Percentiles rank a stretch among this genome's conserved stretches.
Conservation (phyloP, 139 green algal species). For the Chlamydomonas incerta region DNA sequence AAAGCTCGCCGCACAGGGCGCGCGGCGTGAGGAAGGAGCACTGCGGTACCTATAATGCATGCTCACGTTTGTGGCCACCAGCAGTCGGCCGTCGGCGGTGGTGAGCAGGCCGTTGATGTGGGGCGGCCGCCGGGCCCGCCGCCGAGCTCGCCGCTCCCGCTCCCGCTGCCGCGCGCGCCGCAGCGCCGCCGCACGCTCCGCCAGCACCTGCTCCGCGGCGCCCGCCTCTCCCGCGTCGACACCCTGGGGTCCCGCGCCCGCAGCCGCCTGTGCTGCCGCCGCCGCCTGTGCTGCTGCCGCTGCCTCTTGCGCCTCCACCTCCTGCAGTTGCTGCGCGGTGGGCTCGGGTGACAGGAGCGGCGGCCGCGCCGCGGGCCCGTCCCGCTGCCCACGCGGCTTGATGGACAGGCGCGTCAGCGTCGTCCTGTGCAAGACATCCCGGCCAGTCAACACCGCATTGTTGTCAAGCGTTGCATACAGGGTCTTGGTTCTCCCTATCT, state of each 20-base stretch:
- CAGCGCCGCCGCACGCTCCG: neutral
- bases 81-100: neutral
- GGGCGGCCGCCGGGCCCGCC: neutral
- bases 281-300: too few relatives aligned
- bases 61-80: constrained; percentile 7
- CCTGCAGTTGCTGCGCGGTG: too few relatives aligned
- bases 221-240: too few relatives aligned
- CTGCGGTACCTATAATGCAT: neutral
- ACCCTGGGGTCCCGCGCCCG: neutral
- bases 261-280: too few relatives aligned
- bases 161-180: neutral
- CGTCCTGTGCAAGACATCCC: too few relatives aligned
- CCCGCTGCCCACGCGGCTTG: neutral
- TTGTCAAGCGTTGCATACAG: too few relatives aligned
- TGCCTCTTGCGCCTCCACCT: neutral
- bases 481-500: too few relatives aligned
- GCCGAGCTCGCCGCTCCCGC: neutral
- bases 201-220: neutral
- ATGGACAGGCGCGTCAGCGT: constrained; percentile 1
- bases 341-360: too few relatives aligned
- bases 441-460: too few relatives aligned
- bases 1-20: neutral
- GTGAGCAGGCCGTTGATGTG: neutral
- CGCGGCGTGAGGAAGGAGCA: neutral
- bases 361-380: too few relatives aligned